Base-by-base conservation (phyloP, 75 land plant genomes). In the Sequoia sempervirens region DNA sequence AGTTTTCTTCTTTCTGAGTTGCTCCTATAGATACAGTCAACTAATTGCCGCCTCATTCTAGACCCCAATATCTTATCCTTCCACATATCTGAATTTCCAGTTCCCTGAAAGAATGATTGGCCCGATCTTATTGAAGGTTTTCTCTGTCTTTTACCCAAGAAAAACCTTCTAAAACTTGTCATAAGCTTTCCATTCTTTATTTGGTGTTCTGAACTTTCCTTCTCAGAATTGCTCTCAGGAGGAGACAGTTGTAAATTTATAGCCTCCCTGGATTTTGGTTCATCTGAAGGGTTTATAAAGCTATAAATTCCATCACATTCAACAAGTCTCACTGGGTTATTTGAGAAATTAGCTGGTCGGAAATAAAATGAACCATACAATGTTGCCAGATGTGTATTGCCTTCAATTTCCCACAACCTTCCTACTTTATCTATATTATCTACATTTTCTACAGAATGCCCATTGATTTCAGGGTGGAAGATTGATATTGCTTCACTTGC, bases 361-460 rank as follows among this genome's bases (percentile, higher is more conserved):
- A 88, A 90, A 61, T 69, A 90, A 50, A 87, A 83, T 76, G 93
- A 88, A 75, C 99, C 99, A 88, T 97, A 97, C 9, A 90, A 38
- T 70, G 83, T 41, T 10, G 92, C 94, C 45, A 93, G 92, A 79
- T 88, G 88, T 36, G 84, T 80, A 86, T 97, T 97, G 30, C 88
- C 91, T 5, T 70, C 84, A 83, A 83, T 41, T 45, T 93, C 97
- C 96, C 93, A 94, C 12, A 73, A 85, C 72, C 84, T 87, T 34
- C 82, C 87, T 26, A 50, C 74, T 56, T 58, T 68, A 56, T 82
- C 52, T 38, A 20, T 34, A 23, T 28, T 68, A 13, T 72, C 64
- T 72, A 46, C 54, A 23, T 41, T 83, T 64, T 73, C 79, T 79
- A 5, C 61, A 79, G 79, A 72, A 45, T 28, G 20, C 81, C 54